Evolutionary conservation across 768 basidiomycete genomes (phyloP).

Genomic region (Leccinum incarnatum): DNA sequence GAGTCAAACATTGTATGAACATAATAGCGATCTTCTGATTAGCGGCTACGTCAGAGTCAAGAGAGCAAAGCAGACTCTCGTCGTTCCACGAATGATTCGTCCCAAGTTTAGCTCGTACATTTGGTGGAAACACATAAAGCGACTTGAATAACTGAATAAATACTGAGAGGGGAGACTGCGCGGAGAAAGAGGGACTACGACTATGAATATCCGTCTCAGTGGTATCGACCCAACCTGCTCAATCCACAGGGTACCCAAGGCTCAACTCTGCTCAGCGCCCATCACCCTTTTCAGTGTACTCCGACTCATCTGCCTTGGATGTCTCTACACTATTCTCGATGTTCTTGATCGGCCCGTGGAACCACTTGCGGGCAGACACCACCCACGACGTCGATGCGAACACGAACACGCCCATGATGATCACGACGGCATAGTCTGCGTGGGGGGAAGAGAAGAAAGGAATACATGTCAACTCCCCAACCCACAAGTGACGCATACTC

Average conservation of each 20-base stretch:
- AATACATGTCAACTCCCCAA: background rate
- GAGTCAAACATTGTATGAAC: background rate
- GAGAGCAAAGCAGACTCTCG: too few species aligned
- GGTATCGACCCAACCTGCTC: too few species aligned
- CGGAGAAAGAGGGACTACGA: too few species aligned
- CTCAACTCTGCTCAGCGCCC: background rate
- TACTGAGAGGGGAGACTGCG: too few species aligned
- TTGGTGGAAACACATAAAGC: too few species aligned
- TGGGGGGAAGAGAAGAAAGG: too few species aligned
- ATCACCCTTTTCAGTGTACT: background rate
- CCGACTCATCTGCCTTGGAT: constrained; percentile 8
- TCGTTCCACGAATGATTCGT: too few species aligned
- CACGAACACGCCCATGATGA: constrained; percentile 61
- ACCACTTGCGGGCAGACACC: constrained; percentile 67
- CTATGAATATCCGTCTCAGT: too few species aligned
- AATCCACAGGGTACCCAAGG: background rate
- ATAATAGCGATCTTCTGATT: too few species aligned
- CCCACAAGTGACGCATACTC: constrained; percentile 21
- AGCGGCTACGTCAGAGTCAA: too few species aligned
- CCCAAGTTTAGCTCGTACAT: too few species aligned
- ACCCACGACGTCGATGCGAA: constrained; percentile 66
- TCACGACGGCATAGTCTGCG: constrained; percentile 66
- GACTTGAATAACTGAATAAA: too few species aligned
- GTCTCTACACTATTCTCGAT: constrained; percentile 27
- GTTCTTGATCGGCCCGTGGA: constrained; percentile 60